These are phyloP conservation scores for Diaporthe longicolla DNA, from an alignment of 2,329 filamentous ascomycete genomes.

Conservation along the genomic window DNA sequence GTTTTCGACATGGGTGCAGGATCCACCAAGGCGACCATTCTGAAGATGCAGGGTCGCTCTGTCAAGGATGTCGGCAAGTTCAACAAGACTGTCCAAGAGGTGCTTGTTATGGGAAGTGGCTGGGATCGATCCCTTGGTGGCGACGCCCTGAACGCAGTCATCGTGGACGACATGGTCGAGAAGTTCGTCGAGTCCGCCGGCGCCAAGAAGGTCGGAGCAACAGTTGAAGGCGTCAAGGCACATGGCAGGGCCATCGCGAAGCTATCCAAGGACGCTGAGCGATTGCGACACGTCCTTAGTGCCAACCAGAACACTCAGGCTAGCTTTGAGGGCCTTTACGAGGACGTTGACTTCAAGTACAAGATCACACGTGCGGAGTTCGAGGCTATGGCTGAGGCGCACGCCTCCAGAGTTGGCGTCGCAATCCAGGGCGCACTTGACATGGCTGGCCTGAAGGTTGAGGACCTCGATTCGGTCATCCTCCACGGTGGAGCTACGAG, in stretches of 20 bases:
- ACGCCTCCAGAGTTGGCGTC: conserved; percentile 76
- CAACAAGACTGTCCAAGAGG: conserved; percentile 97
- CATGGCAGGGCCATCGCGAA: conserved; percentile 91
- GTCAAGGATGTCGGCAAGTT: conserved; percentile 93
- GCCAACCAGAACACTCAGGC: conserved; percentile 87
- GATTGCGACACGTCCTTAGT: conserved; percentile 88
- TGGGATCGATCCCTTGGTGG: conserved; percentile 94
- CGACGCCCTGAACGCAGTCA: conserved; percentile 87
- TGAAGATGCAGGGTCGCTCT: conserved; percentile 89
- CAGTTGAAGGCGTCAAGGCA: conserved; percentile 73
- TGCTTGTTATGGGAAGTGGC: conserved; percentile 87
- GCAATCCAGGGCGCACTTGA: conserved; percentile 83
- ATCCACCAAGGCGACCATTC: conserved; percentile 88
- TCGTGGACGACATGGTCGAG: conserved; percentile 89
- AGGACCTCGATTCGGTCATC: conserved; percentile 89
- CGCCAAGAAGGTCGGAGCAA: conserved; percentile 75
- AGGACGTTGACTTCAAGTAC: conserved; percentile 94
- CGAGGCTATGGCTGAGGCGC: conserved; percentile 79
- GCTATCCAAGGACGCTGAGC: conserved; percentile 93
- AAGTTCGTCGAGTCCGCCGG: conserved; percentile 81
- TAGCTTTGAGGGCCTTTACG: conserved; percentile 90
- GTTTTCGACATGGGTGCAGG: conserved; percentile 99
- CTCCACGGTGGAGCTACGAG: conserved; percentile 91
- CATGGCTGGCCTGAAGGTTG: conserved; percentile 78
- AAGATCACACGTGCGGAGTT: conserved; percentile 86